Evolutionary conservation across 2,329 filamentous ascomycete genomes (phyloP), one percentile per base, ranked within the genome.

Genomic region (Trichophyton schoenleinii): DNA sequence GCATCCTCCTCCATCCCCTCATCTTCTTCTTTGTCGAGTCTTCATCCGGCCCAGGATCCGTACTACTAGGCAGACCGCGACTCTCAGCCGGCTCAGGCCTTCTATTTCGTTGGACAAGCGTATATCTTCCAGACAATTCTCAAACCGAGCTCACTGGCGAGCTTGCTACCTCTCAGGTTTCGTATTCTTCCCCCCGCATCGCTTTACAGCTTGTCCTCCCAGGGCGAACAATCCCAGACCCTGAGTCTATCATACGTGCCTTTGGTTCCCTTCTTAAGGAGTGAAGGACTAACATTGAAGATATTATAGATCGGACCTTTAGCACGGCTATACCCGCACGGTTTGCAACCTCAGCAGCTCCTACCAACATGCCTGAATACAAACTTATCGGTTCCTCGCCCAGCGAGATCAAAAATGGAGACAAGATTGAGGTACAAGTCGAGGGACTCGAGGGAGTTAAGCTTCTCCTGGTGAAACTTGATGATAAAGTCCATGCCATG

Each of bases 391-490:
- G 82, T 70, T 76, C 96, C 64, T 81, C 82, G 55, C 87, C 86
- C 67, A 80, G 96, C 61, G 82, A 87, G 66, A 78, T 97, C 65
- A 83, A 87, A 72, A 84, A 87, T 34, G 86, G 89, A 20, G 86
- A 94, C 67, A 97, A 96, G 79, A 81, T 87, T 65, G 91, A 97
- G 74, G 88, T 84, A 13, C 91, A 96, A 69, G 87, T 99, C 3
- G 92, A 97, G 68, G 94, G 92, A 20, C 80, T 99, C 49, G 86
- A 92, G 62, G 85, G 83, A 42, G 89, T 84, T 64, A 97, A 96
- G 74, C 86, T 99, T 2, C 79, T 99, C 3, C 81, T 99, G 3
- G 80, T 94, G 65, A 95, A 95, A 70, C 80, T 87, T 9, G 85
- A 84, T 60, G 87, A 87, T 67, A 83, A 87, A 67, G 78, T 92